These are phyloP conservation scores for Jacaranda copaia DNA, from an alignment of 257 asterid species.

Conservation along the genomic window DNA sequence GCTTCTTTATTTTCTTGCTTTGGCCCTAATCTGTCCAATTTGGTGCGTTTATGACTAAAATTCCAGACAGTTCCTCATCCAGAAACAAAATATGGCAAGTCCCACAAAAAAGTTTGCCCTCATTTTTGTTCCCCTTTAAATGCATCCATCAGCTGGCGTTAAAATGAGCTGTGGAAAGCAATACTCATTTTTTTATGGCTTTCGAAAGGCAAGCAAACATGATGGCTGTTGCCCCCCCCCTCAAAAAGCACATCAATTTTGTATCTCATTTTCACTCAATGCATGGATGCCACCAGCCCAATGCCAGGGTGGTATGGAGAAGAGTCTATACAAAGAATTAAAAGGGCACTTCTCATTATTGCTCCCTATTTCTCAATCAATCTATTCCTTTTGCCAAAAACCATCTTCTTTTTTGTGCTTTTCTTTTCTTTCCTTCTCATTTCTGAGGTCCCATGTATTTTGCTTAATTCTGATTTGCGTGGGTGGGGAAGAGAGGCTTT, in stretches of 20 bases:
- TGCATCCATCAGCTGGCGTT: background rate
- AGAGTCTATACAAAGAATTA: constrained; percentile 26
- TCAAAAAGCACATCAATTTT: constrained; percentile 21
- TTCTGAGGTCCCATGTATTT: constrained; percentile 31
- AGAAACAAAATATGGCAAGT: background rate
- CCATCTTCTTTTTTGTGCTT: background rate
- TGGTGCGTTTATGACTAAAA: background rate
- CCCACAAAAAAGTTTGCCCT: background rate
- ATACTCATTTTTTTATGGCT: background rate
- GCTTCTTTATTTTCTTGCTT: background rate
- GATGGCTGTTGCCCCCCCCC: constrained; percentile 37
- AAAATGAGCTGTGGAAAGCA: constrained; percentile 26
- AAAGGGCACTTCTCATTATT: constrained; percentile 36
- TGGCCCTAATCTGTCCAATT: background rate
- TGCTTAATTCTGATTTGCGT: background rate
- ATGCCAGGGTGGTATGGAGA: constrained; percentile 48
- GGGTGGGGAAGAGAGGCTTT: background rate
- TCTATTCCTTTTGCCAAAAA: background rate
- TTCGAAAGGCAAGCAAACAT: constrained; percentile 40
- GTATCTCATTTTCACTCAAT: constrained; percentile 3
- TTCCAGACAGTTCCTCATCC: background rate
- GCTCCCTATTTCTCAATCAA: constrained; percentile 39
- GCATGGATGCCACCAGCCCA: background rate
- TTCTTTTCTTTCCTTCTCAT: background rate
- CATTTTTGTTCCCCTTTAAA: background rate